Conservation (phyloP, 495 filamentous ascomycete genomes). For the Penicillium ochrochloron region DNA sequence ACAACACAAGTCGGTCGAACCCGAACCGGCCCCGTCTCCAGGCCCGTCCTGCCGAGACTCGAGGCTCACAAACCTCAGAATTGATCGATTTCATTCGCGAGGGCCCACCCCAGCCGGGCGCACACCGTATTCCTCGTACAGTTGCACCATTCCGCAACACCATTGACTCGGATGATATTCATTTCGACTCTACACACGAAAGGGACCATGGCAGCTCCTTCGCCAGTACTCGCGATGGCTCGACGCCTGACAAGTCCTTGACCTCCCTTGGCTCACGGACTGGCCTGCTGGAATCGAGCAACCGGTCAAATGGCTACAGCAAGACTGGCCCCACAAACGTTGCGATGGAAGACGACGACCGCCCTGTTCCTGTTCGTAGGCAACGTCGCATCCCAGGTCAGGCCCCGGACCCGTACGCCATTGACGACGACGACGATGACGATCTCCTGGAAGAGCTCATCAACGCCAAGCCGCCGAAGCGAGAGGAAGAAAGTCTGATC, state of each 20-base stretch:
- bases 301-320: slow-evolving; percentile 27
- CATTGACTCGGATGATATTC: slow-evolving; percentile 80
- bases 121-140: slow-evolving; percentile 75
- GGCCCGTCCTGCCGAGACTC: slow-evolving; percentile 70
- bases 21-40: slow-evolving; percentile 56
- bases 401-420: slow-evolving; percentile 86
- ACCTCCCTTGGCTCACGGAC: slow-evolving; percentile 64
- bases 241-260: slow-evolving; percentile 48
- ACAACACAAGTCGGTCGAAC: slow-evolving; percentile 22
- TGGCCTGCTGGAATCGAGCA: slow-evolving; percentile 54
- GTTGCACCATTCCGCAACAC: slow-evolving; percentile 86
- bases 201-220: slow-evolving; percentile 38
- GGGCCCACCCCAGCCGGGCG: slow-evolving; percentile 64
- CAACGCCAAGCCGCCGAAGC: slow-evolving; percentile 48
- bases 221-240: slow-evolving; percentile 49
- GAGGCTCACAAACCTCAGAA: slow-evolving; percentile 72
- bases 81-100: slow-evolving; percentile 93
- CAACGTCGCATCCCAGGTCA: slow-evolving; percentile 76
- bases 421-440: slow-evolving; percentile 81
- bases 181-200: slow-evolving; percentile 40
- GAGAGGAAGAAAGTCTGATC: slow-evolving; percentile 70
- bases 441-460: slow-evolving; percentile 66
- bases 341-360: slow-evolving; percentile 29
- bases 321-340: slow-evolving; percentile 22
- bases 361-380: slow-evolving; percentile 57